Percentiles rank a stretch among this genome's conserved stretches.
Conservation (phyloP, 345 rosid genomes). For the Rhizophora mangle region DNA sequence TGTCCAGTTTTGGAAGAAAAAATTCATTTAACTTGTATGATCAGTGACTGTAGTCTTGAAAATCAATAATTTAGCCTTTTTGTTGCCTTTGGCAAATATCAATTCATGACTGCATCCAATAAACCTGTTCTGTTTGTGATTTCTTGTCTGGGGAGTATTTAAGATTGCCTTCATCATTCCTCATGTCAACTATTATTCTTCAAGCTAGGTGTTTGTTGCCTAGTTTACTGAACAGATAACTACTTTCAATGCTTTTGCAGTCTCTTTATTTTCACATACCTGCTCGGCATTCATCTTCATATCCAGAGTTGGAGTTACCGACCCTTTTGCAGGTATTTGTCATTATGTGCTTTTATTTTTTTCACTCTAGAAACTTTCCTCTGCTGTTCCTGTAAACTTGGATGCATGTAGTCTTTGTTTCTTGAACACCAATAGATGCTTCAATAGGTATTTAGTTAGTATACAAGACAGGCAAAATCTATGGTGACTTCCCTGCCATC, state of each 20-base stretch:
- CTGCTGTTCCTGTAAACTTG: not conserved
- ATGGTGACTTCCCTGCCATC: too few species aligned
- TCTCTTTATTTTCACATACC: constrained; percentile 87
- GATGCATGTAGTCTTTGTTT: not conserved
- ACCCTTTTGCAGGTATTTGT: constrained; percentile 75
- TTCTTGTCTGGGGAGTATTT: too few species aligned
- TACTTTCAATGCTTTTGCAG: constrained; percentile 41
- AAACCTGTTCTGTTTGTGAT: too few species aligned
- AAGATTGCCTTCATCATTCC: not conserved
- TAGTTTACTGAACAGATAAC: constrained; percentile 16
- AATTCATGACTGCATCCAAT: too few species aligned
- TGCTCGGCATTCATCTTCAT: constrained; percentile 73
- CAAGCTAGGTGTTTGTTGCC: not conserved
- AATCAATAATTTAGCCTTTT: too few species aligned
- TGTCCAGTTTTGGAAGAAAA: too few species aligned
- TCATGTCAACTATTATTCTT: not conserved
- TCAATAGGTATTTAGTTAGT: too few species aligned
- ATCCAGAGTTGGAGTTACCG: constrained; percentile 85
- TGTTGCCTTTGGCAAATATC: too few species aligned
- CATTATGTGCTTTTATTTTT: constrained; percentile 1
- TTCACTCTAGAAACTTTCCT: not conserved
- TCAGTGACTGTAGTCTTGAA: too few species aligned
- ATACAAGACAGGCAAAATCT: too few species aligned
- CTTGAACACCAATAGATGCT: not conserved
- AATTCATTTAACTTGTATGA: too few species aligned